phyloP scores from a whole-genome alignment of 139 green algal genomes.

The Chlorella sorokiniana region DNA sequence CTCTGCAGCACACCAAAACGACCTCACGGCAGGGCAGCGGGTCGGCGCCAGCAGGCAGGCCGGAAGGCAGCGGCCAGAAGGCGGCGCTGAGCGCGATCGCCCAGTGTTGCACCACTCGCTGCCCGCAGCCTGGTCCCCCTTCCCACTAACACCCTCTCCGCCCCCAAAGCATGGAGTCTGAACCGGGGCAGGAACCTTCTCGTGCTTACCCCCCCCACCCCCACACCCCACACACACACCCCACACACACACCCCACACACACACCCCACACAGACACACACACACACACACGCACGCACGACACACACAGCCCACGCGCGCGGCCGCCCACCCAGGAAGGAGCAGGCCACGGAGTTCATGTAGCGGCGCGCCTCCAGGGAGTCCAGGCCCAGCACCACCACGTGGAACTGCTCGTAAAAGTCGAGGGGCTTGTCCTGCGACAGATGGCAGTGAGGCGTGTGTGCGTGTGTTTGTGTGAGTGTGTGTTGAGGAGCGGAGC shows the following conservation, averaged over 20 bases:
- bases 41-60: neutral
- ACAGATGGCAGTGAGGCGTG: neutral
- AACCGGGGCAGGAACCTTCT: no score
- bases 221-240: no score
- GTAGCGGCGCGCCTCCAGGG: constrained; percentile 93
- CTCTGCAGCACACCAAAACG: constrained; percentile 55
- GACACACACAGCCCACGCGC: constrained; percentile 10
- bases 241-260: no score
- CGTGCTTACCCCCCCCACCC: no score
- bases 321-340: constrained; percentile 91
- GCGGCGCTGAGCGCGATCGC: no score
- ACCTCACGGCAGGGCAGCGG: neutral
- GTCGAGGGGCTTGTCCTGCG: constrained; percentile 81
- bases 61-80: no score
- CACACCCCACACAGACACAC: neutral
- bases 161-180: no score
- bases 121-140: no score
- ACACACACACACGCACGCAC: neutral
- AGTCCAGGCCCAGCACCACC: constrained; percentile 97
- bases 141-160: no score
- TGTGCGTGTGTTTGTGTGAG: neutral
- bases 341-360: constrained; percentile 98
- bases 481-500: no score
- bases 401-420: constrained; percentile 95
- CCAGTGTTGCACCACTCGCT: no score